These are phyloP conservation scores for Achaetomium macrosporum DNA, from an alignment of 2,329 filamentous ascomycete species.

Conservation along the genomic window DNA sequence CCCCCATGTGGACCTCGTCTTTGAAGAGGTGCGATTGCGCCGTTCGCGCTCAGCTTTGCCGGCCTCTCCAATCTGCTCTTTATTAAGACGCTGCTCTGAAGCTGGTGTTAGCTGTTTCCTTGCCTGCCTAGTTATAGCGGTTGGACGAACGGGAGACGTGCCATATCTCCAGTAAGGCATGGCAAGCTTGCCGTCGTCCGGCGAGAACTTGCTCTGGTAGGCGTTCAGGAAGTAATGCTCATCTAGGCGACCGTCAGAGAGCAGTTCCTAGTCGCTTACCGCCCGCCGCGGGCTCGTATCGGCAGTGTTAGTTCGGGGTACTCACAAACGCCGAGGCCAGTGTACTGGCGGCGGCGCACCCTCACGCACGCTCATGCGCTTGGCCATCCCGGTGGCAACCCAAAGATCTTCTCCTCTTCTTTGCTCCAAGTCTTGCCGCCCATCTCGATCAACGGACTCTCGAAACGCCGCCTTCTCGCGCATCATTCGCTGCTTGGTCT, in stretches of 20 bases:
- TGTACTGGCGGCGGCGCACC: conserved; percentile 30
- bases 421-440: too few species aligned
- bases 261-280: too few species aligned
- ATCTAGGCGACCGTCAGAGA: conserved; percentile 18
- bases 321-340: conserved; percentile 27
- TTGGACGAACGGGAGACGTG: not conserved
- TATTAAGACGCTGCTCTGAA: not conserved
- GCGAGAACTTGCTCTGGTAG: conserved; percentile 23
- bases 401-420: not conserved
- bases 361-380: conserved; percentile 18
- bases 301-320: not conserved
- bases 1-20: too few species aligned
- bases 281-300: not conserved
- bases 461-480: too few species aligned
- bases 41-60: too few species aligned
- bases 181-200: conserved; percentile 7
- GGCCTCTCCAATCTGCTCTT: too few species aligned
- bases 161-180: conserved; percentile 5
- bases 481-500: too few species aligned
- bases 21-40: too few species aligned
- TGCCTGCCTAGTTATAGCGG: not conserved
- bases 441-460: too few species aligned
- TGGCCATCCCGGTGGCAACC: conserved; percentile 19
- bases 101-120: not conserved
- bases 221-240: conserved; percentile 32